Evolutionary conservation across 495 filamentous ascomycete genomes (phyloP), one percentile per base, ranked within the genome.

Genomic region (Emericellopsis terricola): DNA sequence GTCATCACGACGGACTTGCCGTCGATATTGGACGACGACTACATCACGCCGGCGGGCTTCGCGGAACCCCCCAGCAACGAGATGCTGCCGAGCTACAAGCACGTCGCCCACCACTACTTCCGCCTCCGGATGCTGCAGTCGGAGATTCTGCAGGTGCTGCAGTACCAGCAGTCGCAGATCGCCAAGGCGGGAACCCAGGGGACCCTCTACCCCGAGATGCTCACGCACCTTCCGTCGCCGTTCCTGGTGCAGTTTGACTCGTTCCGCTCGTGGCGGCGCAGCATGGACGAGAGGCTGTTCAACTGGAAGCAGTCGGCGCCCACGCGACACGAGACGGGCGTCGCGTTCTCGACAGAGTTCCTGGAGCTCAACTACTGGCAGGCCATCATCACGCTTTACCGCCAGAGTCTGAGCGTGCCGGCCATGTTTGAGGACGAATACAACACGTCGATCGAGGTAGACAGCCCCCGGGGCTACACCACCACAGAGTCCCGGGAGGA

Each of bases 301-400:
- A 76, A 89, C 45, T 96, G 87, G 87, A 86, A 87, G 40, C 73
- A 78, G 29, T 69, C 73, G 26, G 77, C 84, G 2, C 87, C 87
- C 1, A 73, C 62, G 2, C 77, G 75, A 40, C 49, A 68, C 15
- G 75, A 91, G 19, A 91, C 78, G 0, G 85, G 85, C 7, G 87
- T 96, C 15, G 68, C 70, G 6, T 94, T 96, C 51, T 78, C 76
- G 4, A 71, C 78, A 7, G 73, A 91, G 31, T 86, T 94, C 41
- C 59, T 94, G 4, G 82, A 94, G 39, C 55, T 96, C 31, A 96
- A 96, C 48, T 96, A 94, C 50, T 96, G 85, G 83, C 87, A 96
- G 52, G 81, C 84, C n/a, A 72, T 94, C 35, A 91, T 96, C 41
- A 81, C 92, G 81, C 69, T 96, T 3, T 96, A 94, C 51, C 67